phyloP scores from a whole-genome alignment of 768 basidiomycete genomes.

The Calocera cornea region DNA sequence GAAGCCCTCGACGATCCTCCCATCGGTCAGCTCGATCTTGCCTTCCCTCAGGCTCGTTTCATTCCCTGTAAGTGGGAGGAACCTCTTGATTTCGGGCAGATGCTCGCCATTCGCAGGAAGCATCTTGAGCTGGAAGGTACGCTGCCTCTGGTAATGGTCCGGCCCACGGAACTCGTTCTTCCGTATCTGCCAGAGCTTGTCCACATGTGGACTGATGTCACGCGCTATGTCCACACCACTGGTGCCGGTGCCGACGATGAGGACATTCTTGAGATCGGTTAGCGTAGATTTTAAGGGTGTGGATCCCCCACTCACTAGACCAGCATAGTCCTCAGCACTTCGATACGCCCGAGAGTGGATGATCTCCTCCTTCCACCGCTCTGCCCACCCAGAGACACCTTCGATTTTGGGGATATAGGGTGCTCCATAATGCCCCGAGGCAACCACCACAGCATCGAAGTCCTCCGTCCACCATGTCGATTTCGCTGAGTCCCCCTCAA shows the following conservation, averaged over 20 bases:
- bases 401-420: slow-evolving; percentile 25
- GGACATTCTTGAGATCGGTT: slow-evolving; percentile 16
- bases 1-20: slow-evolving; percentile 28
- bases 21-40: slow-evolving; percentile 28
- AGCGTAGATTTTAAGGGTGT: slow-evolving; percentile 16
- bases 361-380: slow-evolving; percentile 14
- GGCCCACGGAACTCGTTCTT: slow-evolving; percentile 12
- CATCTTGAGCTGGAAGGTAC: slow-evolving; percentile 12
- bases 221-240: slow-evolving; percentile 20
- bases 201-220: slow-evolving; percentile 21
- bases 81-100: slow-evolving; percentile 28
- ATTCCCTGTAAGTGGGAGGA: slow-evolving; percentile 20
- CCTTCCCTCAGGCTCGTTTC: slow-evolving; percentile 21
- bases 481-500: background rate
- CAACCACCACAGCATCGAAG: slow-evolving; percentile 26
- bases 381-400: slow-evolving; percentile 23
- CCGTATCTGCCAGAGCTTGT: slow-evolving; percentile 28
- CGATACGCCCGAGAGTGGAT: slow-evolving; percentile 26
- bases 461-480: slow-evolving; percentile 22
- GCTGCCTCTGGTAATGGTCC: slow-evolving; percentile 11
- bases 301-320: slow-evolving; percentile 18
- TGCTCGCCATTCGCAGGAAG: slow-evolving; percentile 13
- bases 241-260: slow-evolving; percentile 17
- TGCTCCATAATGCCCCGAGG: slow-evolving; percentile 24
- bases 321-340: slow-evolving; percentile 22